phyloP scores from a whole-genome alignment of 2,329 filamentous ascomycete species.

The Simplicillium sp. region DNA sequence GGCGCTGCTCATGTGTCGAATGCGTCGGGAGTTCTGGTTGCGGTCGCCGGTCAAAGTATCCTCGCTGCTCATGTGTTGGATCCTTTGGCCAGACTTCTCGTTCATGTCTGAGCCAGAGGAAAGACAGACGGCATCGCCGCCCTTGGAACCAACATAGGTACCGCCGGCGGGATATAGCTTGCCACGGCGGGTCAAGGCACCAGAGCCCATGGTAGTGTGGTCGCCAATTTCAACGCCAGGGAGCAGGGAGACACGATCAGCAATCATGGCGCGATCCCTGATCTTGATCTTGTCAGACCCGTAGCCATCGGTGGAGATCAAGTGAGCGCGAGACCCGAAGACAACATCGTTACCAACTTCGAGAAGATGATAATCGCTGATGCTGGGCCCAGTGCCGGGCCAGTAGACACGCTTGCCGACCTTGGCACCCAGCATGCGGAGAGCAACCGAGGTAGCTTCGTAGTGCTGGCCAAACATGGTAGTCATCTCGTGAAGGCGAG shows the following conservation, averaged over 20 bases:
- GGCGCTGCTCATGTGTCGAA: slow-evolving; percentile 15
- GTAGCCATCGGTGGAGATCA: slow-evolving; percentile 41
- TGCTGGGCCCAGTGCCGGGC: slow-evolving; percentile 42
- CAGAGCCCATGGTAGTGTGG: slow-evolving; percentile 41
- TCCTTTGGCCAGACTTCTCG: slow-evolving; percentile 4
- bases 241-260: slow-evolving; percentile 42
- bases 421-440: slow-evolving; percentile 36
- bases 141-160: slow-evolving; percentile 43
- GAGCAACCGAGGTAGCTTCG: slow-evolving; percentile 39
- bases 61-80: slow-evolving; percentile 12
- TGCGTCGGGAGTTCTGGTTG: slow-evolving; percentile 3
- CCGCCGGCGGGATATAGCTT: slow-evolving; percentile 30
- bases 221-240: slow-evolving; percentile 41
- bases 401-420: slow-evolving; percentile 46
- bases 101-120: slow-evolving; percentile 11
- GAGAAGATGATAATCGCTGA: slow-evolving; percentile 34
- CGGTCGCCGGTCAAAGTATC: slow-evolving; percentile 11
- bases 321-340: slow-evolving; percentile 44
- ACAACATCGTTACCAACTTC: slow-evolving; percentile 50
- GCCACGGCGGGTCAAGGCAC: slow-evolving; percentile 37
- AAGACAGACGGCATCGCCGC: slow-evolving; percentile 37
- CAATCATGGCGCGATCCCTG: slow-evolving; percentile 42
- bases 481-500: slow-evolving; percentile 35
- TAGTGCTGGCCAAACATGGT: slow-evolving; percentile 45
- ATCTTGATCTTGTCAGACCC: slow-evolving; percentile 39